Base-by-base conservation (phyloP, 169 alveolate species). In the Toxoplasma gondii region DNA sequence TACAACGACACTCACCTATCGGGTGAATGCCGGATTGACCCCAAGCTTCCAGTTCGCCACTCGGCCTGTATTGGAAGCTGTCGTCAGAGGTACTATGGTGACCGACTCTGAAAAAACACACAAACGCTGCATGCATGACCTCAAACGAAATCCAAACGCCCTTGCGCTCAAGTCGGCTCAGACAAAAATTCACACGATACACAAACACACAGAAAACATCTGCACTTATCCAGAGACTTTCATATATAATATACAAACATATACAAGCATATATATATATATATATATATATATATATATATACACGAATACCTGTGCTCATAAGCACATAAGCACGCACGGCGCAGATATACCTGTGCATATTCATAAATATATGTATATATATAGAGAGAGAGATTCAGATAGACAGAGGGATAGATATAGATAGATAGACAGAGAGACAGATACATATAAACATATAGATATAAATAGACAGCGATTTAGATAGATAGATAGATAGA, bases 61-160 rank as follows among this genome's bases (percentile, higher is more conserved):
- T 98, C 97, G 64, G 98, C 97, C 95, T 1, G n/a, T 93, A 93
- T 94, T 97, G 97, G 24, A 97, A 96, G 38, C 99, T 97, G 94
- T 98, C 99, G 95, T 99, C 99, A 5, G 99, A 97, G n/a, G 99
- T 99, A 78, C 99, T 98, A 96, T 99, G 99, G 93, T 98, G 99
- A n/a, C 99, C 99, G 88, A 96, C 96, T 86, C 95, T 93, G 91
- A 1, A 38, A 27, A 92, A 49, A 88, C 16, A 44, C 34, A 88
- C 4, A 17, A 1, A 74, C 24, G 4, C 12, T 29, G 19, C 41
- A 10, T 10, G 81, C 81, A n/a, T 29, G 38, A 10, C 34, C 81
- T 4, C 10, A 22, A 38, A 45, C 44, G 53, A 80, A 10, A 38
- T 10, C n/a, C 36, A 80, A 38, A 22, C 53, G 58, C 1, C 34